phyloP scores from a whole-genome alignment of 148 eudicot species.

The Polygonum aviculare region DNA sequence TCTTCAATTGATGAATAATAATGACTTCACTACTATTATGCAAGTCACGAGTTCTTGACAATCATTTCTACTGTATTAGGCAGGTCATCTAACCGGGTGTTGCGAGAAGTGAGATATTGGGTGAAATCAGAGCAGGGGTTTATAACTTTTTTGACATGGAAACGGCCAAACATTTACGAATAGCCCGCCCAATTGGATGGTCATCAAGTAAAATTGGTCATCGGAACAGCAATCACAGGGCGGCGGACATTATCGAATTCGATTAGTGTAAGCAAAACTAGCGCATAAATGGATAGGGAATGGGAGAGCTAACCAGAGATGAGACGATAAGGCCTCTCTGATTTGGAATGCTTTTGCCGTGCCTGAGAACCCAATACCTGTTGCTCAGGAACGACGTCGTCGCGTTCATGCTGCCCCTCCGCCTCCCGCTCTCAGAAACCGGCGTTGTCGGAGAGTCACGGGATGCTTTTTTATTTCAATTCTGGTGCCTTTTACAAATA shows the following conservation, averaged over 20 bases:
- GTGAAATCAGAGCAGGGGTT: background rate
- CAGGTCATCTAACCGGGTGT: background rate
- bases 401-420: constrained; percentile 6
- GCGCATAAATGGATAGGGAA: background rate
- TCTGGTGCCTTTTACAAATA: too few species aligned
- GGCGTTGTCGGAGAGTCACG: too few species aligned
- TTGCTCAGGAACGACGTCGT: constrained; percentile 34
- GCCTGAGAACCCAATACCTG: constrained; percentile 79
- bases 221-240: too few species aligned
- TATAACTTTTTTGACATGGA: background rate
- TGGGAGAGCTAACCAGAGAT: constrained; percentile 46
- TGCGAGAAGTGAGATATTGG: background rate
- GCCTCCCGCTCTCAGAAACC: background rate
- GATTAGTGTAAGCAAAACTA: background rate
- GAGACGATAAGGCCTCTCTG: constrained; percentile 72
- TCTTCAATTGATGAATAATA: background rate
- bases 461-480: too few species aligned
- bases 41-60: background rate
- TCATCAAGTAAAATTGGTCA: background rate
- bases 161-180: background rate
- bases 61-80: background rate
- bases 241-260: background rate
- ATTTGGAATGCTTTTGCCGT: constrained; percentile 93
- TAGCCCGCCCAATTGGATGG: background rate
- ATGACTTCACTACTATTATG: background rate